A percentile compares a stretch with the other conserved stretches of the same genome.
Conservation (phyloP, 139 green algal species). For the Pycnococcus provasolii region DNA sequence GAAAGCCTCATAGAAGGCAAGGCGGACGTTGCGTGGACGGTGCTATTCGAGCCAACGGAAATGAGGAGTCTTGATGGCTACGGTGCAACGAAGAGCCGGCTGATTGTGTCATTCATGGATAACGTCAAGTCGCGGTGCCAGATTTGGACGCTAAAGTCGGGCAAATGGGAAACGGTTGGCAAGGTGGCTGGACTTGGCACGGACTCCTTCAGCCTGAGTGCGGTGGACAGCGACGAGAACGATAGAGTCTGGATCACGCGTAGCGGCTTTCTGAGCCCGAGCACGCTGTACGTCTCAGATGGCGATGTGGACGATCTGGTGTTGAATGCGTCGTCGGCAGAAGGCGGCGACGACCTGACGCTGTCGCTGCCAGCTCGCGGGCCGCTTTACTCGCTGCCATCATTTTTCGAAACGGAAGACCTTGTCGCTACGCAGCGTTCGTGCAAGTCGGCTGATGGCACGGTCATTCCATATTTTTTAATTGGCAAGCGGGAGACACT, state of each 20-base stretch:
- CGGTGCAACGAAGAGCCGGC: not conserved
- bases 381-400: not conserved
- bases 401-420: not conserved
- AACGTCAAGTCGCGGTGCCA: not conserved
- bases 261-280: not conserved
- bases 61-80: not conserved
- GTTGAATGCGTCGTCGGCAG: too few relatives aligned
- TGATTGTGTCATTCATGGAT: conserved; percentile 4
- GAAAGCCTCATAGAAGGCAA: not conserved
- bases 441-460: not conserved
- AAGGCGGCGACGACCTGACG: too few relatives aligned
- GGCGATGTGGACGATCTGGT: not conserved
- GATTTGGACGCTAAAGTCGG: not conserved
- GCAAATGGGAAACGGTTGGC: not conserved
- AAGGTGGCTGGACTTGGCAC: not conserved
- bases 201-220: not conserved
- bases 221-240: not conserved
- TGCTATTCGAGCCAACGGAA: conserved; percentile 3
- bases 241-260: not conserved
- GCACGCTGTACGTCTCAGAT: not conserved
- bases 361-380: too few relatives aligned
- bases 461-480: conserved; percentile 6
- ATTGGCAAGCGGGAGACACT: not conserved
- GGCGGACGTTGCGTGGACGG: not conserved
- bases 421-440: not conserved